phyloP scores from a whole-genome alignment of 208 protist genomes.

The Plasmodiophora brassicae region DNA sequence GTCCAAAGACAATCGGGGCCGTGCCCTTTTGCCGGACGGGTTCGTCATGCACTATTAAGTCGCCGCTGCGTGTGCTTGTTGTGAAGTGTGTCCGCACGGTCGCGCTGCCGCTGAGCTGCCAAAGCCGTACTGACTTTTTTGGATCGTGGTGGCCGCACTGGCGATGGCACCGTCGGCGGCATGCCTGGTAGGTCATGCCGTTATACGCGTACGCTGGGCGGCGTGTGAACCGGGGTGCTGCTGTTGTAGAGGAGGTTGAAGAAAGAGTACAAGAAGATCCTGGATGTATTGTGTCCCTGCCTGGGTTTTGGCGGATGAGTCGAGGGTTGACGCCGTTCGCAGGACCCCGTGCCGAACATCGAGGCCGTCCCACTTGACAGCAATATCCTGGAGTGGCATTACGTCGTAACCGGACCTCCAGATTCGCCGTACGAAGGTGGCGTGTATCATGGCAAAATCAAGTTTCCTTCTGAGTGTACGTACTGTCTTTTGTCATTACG shows the following conservation, averaged over 20 bases:
- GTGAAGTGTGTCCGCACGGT: too few species aligned
- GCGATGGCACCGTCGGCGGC: neutral
- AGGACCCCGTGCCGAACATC: constrained; percentile 53
- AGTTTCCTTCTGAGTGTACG: constrained; percentile 62
- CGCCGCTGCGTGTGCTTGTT: too few species aligned
- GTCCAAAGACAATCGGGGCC: too few species aligned
- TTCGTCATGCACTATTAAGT: too few species aligned
- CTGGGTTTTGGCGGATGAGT: neutral
- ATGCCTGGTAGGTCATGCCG: neutral
- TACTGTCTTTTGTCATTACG: constrained; percentile 33
- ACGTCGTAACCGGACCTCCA: constrained; percentile 55
- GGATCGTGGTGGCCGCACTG: too few species aligned
- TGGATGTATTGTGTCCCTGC: neutral
- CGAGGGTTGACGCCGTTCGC: neutral
- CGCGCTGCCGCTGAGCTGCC: too few species aligned
- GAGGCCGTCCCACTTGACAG: constrained; percentile 40
- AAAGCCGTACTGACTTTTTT: too few species aligned
- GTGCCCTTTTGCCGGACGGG: too few species aligned
- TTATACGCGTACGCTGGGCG: neutral
- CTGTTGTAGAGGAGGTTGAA: neutral
- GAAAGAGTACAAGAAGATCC: neutral
- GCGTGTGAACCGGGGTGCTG: neutral
- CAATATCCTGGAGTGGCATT: constrained; percentile 67
- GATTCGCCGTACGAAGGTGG: constrained; percentile 60
- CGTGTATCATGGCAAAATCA: constrained; percentile 60